Evolutionary conservation across 768 basidiomycete genomes (phyloP).

Genomic region (Paxillus involutus): DNA sequence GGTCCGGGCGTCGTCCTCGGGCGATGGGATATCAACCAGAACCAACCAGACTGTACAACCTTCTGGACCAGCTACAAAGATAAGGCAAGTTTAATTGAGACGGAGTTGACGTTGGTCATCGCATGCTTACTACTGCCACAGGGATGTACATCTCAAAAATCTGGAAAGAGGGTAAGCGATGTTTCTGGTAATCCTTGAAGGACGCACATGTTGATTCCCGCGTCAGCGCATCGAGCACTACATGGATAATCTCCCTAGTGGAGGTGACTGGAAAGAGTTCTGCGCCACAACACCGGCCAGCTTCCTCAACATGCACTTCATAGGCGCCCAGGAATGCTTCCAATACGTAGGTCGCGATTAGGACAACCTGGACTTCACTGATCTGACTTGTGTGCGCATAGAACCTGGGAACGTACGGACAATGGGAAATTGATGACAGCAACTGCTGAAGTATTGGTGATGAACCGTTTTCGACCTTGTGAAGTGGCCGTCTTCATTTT

Average conservation of each 20-base stretch:
- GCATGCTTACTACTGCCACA: not conserved
- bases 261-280: conserved; percentile 31
- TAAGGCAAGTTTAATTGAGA: conserved; percentile 14
- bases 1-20: conserved; percentile 22
- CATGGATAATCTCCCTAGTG: conserved; percentile 23
- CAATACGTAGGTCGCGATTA: conserved; percentile 6
- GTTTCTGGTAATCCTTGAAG: not conserved
- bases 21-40: conserved; percentile 24
- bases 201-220: not conserved
- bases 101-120: not conserved
- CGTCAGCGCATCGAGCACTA: conserved; percentile 26
- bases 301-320: conserved; percentile 24
- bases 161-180: conserved; percentile 17
- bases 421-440: conserved; percentile 25
- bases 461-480: not conserved
- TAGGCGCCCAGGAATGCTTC: conserved; percentile 16
- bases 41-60: conserved; percentile 27
- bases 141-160: conserved; percentile 26
- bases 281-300: conserved; percentile 33
- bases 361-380: not conserved
- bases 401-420: conserved; percentile 21
- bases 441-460: conserved; percentile 6
- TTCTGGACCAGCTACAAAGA: conserved; percentile 26
- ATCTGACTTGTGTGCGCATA: conserved; percentile 1
- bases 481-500: not conserved